phyloP scores from a whole-genome alignment of 495 filamentous ascomycete genomes.

The Penicillium silybi region DNA sequence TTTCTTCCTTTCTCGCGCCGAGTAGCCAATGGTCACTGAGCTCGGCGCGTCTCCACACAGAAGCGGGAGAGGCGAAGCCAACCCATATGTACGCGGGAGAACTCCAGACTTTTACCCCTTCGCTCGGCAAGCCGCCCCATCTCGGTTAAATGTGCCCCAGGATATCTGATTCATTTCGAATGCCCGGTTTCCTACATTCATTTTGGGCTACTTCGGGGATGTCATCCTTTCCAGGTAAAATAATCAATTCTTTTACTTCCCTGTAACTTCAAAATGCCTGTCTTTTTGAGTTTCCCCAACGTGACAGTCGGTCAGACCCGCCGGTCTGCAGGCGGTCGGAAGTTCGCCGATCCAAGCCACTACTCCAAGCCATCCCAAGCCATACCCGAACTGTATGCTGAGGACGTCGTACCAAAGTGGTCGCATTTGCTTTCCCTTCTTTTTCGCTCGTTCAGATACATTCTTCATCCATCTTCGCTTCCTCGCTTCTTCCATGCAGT shows the following conservation, averaged over 20 bases:
- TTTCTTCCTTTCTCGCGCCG: not conserved
- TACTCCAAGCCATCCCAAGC: not conserved
- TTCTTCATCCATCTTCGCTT: too few relatives aligned
- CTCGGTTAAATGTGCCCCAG: not conserved
- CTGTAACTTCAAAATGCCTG: not conserved
- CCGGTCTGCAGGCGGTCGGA: not conserved
- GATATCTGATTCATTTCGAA: not conserved
- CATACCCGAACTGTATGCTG: not conserved
- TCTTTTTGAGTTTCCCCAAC: not conserved
- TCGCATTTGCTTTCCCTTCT: too few relatives aligned
- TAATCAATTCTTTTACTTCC: not conserved
- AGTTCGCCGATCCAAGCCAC: not conserved
- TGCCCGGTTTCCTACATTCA: too few relatives aligned
- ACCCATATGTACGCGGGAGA: not conserved
- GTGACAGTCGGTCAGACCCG: not conserved
- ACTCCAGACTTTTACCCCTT: not conserved
- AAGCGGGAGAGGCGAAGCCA: not conserved
- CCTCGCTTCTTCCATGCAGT: too few relatives aligned
- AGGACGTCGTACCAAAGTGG: not conserved
- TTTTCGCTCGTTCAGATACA: too few relatives aligned
- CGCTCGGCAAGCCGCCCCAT: constrained; percentile 3
- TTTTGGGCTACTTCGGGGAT: too few relatives aligned
- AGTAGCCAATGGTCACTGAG: not conserved
- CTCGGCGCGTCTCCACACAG: not conserved
- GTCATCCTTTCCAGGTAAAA: too few relatives aligned